Base-by-base conservation (phyloP, 345 rosid genomes). In the Trapa bicornis region DNA sequence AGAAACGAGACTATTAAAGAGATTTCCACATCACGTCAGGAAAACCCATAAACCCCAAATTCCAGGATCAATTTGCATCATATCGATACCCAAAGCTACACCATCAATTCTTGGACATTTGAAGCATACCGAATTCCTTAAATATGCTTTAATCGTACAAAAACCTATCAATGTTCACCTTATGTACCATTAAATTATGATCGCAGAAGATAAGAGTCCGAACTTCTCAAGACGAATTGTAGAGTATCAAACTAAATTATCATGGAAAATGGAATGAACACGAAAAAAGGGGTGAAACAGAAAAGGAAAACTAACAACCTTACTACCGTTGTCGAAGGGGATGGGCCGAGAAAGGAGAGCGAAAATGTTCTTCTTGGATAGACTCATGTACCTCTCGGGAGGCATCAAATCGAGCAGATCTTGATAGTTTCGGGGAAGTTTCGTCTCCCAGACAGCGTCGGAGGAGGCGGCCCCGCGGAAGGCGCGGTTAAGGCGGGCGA, bases 391-490 rank as follows among this genome's bases (percentile, higher is more conserved):
- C 68, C 87, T 70, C 74, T 93, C 94, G 10, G 85, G 87, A 11
- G 96, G 94, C 75, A 93, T n/a, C 73, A 90, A 79, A 79, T 87
- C 80, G 58, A 93, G 92, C 83, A 93, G 87, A 84, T 82, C 87
- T 72, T 82, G 92, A 52, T 90, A 93, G 78, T 93, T 88, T 3
- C 74, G 38, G 6, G 98, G 98, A 32, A 93, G 78, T 80, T 93
- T 93, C 72, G 82, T 78, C 68, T 85, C 88, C 98, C 98, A 93
- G 0, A 93, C 97, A 1, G 90, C 84, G 72, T 93, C 98, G 2
- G 98, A 93, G 5, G 96, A 89, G 2, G 98, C 91, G 7, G 98
- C 98, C 15, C 94, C 96, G 4, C 93, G 89, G 73, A 93, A 93
- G 22, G 98, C 82, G 38, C 80, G 80, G 78, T 84, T 90, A 33